Base-by-base conservation (phyloP, 306 rosid species). In the Clitoria ternatea region DNA sequence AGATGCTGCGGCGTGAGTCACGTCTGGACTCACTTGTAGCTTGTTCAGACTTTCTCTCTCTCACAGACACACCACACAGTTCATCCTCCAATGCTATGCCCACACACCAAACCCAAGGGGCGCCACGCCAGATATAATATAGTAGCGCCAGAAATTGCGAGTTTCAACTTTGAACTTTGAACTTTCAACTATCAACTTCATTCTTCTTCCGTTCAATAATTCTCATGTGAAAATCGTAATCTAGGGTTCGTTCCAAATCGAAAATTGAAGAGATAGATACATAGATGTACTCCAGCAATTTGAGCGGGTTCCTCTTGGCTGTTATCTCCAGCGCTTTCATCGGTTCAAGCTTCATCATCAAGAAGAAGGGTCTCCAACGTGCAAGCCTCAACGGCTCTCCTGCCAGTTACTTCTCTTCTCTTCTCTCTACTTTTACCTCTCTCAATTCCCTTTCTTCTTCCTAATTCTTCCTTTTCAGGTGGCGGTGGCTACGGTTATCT, bases 401-500 rank as follows among this genome's bases (percentile, higher is more conserved):
- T 27, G 97, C 96, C 52, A 74, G 97, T 88, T 23, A 14, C 62
- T 70, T 48, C 15, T 9, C 43, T 10, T 12, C 11, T 29, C 36
- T 15, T 65, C 76, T 66, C 10, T 6, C 23, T 10, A 6, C 4
- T 20, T 27, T 15, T 2, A 6, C 5, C 24, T 7, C 13, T 0
- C 3, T 19, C n/a, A 10, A 3, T 1, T 39, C n/a, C 32, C 3
- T 39, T 61, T 47, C 29, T 20, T 13, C 2, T 71, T 13, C 42
- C 61, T 12, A 45, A 30, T 33, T 66, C 13, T 15, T 19, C 0
- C 1, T 60, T 60, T 53, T 36, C 75, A 91, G 97, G 92, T 82
- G 85, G 79, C 14, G 97, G 97, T 18, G 97, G 97, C 45, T 91
- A 91, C 81, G 96, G 97, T 13, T 91, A 91, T 73, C 81, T 91